A percentile compares a stretch with the other conserved stretches of the same genome.
Evolutionary conservation across 2,329 filamentous ascomycete species (phyloP).

Genomic region (Apiospora koreana): DNA sequence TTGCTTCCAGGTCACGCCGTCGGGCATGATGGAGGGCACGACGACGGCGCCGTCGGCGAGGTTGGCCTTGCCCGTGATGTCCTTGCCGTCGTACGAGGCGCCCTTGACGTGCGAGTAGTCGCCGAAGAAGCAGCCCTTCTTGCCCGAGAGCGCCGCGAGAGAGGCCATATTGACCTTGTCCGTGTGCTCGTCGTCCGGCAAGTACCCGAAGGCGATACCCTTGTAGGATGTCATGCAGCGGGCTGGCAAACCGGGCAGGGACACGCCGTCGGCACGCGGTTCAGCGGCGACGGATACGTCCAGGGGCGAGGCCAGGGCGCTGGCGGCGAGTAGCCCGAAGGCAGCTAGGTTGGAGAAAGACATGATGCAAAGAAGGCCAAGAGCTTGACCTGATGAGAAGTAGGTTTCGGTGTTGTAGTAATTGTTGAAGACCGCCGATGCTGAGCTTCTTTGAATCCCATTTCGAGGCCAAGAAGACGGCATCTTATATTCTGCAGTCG

Average conservation of each 20-base stretch:
- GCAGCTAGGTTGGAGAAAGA: neutral
- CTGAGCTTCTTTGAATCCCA: neutral
- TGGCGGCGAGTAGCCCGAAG: neutral
- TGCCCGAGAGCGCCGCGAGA: slow-evolving; percentile 14
- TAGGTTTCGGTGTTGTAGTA: neutral
- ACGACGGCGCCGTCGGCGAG: slow-evolving; percentile 22
- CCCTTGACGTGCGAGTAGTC: slow-evolving; percentile 25
- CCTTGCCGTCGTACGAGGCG: slow-evolving; percentile 21
- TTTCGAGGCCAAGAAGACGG: neutral
- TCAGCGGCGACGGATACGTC: neutral
- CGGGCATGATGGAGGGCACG: slow-evolving; percentile 27
- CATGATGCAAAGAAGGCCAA: neutral
- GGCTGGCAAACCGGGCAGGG: slow-evolving; percentile 2
- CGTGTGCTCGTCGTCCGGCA: slow-evolving; percentile 20
- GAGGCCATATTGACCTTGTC: slow-evolving; percentile 19
- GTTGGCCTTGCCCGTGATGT: slow-evolving; percentile 20
- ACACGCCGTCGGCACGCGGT: neutral
- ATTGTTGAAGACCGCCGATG: neutral
- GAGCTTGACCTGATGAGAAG: neutral
- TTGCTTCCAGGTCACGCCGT: slow-evolving; percentile 19
- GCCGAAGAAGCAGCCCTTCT: slow-evolving; percentile 24
- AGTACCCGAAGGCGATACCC: slow-evolving; percentile 25
- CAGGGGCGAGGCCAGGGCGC: neutral
- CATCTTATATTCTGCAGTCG: neutral
- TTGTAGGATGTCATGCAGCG: slow-evolving; percentile 16